Conservation (phyloP, 257 asterid genomes). For the Solanum medicagineum region DNA sequence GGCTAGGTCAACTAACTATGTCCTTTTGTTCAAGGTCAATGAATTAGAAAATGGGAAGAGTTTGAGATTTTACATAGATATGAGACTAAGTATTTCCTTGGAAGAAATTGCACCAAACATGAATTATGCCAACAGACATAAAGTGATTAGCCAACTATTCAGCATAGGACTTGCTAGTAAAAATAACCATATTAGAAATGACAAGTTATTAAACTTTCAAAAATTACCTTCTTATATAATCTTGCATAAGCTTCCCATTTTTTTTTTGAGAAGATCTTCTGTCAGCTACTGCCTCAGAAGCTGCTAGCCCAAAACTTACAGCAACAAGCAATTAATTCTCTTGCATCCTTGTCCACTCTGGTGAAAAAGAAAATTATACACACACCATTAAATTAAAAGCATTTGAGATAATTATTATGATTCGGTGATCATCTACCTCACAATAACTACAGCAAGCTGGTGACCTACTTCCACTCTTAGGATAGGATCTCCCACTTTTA, state of each 20-base stretch:
- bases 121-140: neutral
- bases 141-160: neutral
- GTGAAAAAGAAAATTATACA: conserved; percentile 13
- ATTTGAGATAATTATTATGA: neutral
- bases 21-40: neutral
- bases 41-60: neutral
- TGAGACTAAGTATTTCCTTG: neutral
- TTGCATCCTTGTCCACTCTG: conserved; percentile 73
- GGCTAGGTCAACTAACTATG: neutral
- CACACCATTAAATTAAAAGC: conserved; percentile 2
- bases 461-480: conserved; percentile 95
- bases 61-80: neutral
- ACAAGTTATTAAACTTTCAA: neutral
- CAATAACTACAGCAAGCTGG: conserved; percentile 82
- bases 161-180: neutral
- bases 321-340: conserved; percentile 80
- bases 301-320: conserved; percentile 72
- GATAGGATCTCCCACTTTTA: conserved; percentile 91
- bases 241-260: conserved; percentile 93
- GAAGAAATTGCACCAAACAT: neutral
- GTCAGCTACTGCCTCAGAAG: conserved; percentile 80
- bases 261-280: conserved; percentile 69
- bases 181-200: neutral
- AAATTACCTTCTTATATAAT: conserved; percentile 65
- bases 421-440: conserved; percentile 43